phyloP scores from a whole-genome alignment of 768 basidiomycete genomes.

The Trametes cinnabarina region DNA sequence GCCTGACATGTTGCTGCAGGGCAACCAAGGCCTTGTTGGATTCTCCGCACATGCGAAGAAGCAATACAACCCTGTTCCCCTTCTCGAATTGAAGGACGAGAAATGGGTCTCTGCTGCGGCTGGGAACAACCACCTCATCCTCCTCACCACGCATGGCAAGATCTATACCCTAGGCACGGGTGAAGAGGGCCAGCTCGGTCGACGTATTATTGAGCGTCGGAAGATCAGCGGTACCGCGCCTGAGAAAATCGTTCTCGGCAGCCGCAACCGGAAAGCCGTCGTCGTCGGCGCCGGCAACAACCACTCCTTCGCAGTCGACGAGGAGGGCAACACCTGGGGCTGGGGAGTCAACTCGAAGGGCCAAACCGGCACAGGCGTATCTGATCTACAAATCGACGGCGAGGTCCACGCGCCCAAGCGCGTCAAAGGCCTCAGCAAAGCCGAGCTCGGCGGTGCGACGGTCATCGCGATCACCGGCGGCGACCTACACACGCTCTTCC shows the following conservation, averaged over 20 bases:
- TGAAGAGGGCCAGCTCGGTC: slow-evolving; percentile 87
- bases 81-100: slow-evolving; percentile 60
- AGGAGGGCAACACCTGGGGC: slow-evolving; percentile 80
- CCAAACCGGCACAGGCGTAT: slow-evolving; percentile 62
- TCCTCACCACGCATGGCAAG: slow-evolving; percentile 83
- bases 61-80: slow-evolving; percentile 65
- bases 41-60: slow-evolving; percentile 67
- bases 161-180: slow-evolving; percentile 91
- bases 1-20: too few species aligned
- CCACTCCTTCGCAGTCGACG: slow-evolving; percentile 89
- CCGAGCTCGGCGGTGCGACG: slow-evolving; percentile 49
- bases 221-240: slow-evolving; percentile 89
- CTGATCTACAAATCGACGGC: slow-evolving; percentile 45
- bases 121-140: slow-evolving; percentile 87
- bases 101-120: slow-evolving; percentile 74
- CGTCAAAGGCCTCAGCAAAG: slow-evolving; percentile 61
- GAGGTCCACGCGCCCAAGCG: slow-evolving; percentile 63
- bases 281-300: slow-evolving; percentile 77
- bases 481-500: slow-evolving; percentile 88
- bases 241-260: slow-evolving; percentile 78
- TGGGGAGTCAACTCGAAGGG: slow-evolving; percentile 97
- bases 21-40: slow-evolving; percentile 79
- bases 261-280: slow-evolving; percentile 61
- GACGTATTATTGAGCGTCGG: slow-evolving; percentile 83
- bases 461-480: slow-evolving; percentile 79